Evolutionary conservation across 2,329 filamentous ascomycete species (phyloP).

Genomic region (Cordyceps cicadae): DNA sequence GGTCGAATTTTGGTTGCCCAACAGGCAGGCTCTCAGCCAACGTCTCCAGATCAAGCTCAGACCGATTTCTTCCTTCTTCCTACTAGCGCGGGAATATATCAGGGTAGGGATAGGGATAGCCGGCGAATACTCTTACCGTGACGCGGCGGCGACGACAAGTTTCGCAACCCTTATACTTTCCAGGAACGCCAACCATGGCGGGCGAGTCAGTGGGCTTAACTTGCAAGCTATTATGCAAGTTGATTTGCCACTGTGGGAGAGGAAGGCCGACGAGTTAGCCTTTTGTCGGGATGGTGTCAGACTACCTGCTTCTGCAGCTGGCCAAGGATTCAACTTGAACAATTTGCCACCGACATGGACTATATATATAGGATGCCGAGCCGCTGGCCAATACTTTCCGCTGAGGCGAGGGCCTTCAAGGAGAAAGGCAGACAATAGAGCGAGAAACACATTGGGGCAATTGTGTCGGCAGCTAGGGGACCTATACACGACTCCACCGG

Average conservation of each 20-base stretch:
- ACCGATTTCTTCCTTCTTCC: not conserved
- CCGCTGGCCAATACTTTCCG: not conserved
- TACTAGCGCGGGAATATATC: not conserved
- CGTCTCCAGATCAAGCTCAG: not conserved
- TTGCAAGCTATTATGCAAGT: not conserved
- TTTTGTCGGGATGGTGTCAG: constrained; percentile 10
- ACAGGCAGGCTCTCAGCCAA: not conserved
- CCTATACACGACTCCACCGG: constrained; percentile 9
- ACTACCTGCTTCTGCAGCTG: constrained; percentile 2
- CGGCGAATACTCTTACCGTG: constrained; percentile 35
- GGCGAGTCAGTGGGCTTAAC: constrained; percentile 15
- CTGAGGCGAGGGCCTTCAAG: constrained; percentile 4
- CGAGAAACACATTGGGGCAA: not conserved
- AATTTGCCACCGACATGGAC: constrained; percentile 10
- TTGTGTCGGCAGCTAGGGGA: not conserved
- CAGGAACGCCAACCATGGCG: constrained; percentile 53
- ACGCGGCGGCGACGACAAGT: constrained; percentile 52
- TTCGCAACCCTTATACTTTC: constrained; percentile 57
- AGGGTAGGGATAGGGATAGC: not conserved
- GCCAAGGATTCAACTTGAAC: constrained; percentile 1
- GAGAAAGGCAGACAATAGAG: not conserved
- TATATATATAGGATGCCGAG: constrained; percentile 11
- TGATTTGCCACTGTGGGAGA: constrained; percentile 13
- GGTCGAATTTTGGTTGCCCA: not conserved
- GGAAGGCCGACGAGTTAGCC: not conserved